Percentiles rank a stretch among this genome's conserved stretches.
Conservation (phyloP, 805 yeast genomes). For the Candida orba region DNA sequence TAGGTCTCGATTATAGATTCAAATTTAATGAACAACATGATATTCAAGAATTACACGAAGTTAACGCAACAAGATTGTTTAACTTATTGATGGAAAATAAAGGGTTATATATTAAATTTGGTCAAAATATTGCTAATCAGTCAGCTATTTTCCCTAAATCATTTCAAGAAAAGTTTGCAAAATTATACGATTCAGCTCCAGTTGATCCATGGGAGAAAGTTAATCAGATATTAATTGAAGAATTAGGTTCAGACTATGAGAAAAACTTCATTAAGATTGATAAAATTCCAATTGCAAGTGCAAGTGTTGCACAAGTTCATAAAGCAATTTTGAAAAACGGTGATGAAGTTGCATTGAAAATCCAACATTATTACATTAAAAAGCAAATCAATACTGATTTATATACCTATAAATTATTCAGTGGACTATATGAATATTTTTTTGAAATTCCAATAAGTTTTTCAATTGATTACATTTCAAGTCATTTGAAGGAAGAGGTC, state of each 20-base stretch:
- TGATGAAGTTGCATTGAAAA: slow-evolving; percentile 53
- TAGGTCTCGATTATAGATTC: slow-evolving; percentile 57
- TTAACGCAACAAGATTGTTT: slow-evolving; percentile 45
- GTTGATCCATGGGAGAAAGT: slow-evolving; percentile 42
- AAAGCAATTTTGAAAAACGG: slow-evolving; percentile 41
- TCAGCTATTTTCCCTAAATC: slow-evolving; percentile 59
- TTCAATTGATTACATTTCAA: slow-evolving; percentile 49
- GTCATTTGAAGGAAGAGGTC: slow-evolving; percentile 52
- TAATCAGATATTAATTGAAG: slow-evolving; percentile 32
- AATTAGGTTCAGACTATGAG: slow-evolving; percentile 37
- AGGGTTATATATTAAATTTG: slow-evolving; percentile 67
- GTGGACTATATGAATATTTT: slow-evolving; percentile 45
- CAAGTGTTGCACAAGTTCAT: slow-evolving; percentile 70
- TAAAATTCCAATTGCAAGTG: slow-evolving; percentile 61
- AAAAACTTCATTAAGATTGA: slow-evolving; percentile 40
- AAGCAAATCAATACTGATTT: slow-evolving; percentile 59
- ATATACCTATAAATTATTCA: slow-evolving; percentile 44
- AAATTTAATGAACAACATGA: slow-evolving; percentile 38
- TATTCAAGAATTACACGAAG: slow-evolving; percentile 51
- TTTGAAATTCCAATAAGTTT: slow-evolving; percentile 60
- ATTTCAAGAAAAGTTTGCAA: slow-evolving; percentile 49
- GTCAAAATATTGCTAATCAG: slow-evolving; percentile 76
- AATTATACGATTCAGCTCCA: slow-evolving; percentile 65
- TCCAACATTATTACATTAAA: slow-evolving; percentile 57
- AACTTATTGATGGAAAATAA: slow-evolving; percentile 39